Conservation (phyloP, 768 basidiomycete genomes). For the Naganishia vishniacii region DNA sequence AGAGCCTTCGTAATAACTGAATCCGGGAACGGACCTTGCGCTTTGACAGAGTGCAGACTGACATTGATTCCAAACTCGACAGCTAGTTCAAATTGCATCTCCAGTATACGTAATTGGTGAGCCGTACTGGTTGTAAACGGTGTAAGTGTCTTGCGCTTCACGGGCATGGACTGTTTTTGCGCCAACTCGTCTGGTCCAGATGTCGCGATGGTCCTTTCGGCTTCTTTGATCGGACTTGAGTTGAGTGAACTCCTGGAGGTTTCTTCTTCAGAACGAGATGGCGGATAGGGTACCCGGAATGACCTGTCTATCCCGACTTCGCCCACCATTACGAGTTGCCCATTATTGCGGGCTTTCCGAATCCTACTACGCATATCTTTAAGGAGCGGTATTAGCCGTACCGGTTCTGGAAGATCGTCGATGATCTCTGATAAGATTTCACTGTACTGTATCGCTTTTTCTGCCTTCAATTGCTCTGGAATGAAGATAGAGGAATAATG, state of each 20-base stretch:
- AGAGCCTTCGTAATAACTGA: background rate
- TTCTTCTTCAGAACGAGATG: conserved; percentile 34
- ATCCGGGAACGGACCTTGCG: conserved; percentile 48
- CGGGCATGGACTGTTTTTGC: conserved; percentile 70
- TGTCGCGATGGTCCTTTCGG: conserved; percentile 7
- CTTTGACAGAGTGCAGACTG: conserved; percentile 81
- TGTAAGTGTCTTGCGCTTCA: conserved; percentile 64
- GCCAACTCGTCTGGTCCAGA: conserved; percentile 53
- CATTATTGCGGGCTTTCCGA: conserved; percentile 53
- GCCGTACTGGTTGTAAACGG: conserved; percentile 70
- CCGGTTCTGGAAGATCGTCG: conserved; percentile 65
- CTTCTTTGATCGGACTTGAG: conserved; percentile 1
- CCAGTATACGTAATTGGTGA: conserved; percentile 75
- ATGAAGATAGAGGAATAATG: conserved; percentile 75
- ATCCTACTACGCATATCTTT: conserved; percentile 61
- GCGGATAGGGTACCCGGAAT: conserved; percentile 65
- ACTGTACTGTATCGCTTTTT: conserved; percentile 44
- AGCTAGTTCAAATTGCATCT: conserved; percentile 79
- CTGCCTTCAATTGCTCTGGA: conserved; percentile 34
- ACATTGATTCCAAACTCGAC: conserved; percentile 70
- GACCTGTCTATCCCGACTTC: conserved; percentile 86
- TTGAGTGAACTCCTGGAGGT: background rate
- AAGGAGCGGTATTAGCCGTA: conserved; percentile 59
- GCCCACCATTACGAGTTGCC: conserved; percentile 67
- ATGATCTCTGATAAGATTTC: conserved; percentile 59